These are phyloP conservation scores for Umbilicus rupestris DNA, from an alignment of 164 flowering plant species.

Conservation along the genomic window DNA sequence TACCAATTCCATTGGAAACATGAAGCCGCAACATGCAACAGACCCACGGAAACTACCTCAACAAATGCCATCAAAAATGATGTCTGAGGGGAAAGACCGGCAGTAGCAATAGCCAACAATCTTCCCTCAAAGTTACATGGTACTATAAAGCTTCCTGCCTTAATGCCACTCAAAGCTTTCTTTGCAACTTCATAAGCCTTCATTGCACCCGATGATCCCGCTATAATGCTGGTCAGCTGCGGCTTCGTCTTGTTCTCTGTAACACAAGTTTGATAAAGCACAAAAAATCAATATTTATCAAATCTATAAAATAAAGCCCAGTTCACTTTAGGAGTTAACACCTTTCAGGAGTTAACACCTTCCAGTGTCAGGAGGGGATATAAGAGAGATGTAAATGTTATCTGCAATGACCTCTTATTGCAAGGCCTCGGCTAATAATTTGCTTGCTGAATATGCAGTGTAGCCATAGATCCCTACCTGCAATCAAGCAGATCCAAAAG, in stretches of 20 bases:
- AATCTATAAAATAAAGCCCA: neutral
- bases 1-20: conserved; percentile 79
- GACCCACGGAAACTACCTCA: conserved; percentile 58
- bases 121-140: conserved; percentile 77
- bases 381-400: conserved; percentile 68
- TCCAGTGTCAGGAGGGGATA: conserved; percentile 94
- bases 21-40: conserved; percentile 45
- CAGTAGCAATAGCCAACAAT: conserved; percentile 57
- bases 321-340: neutral
- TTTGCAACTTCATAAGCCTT: conserved; percentile 79
- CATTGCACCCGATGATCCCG: conserved; percentile 64
- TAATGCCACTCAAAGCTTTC: conserved; percentile 63
- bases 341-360: conserved; percentile 99
- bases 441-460: conserved; percentile 82
- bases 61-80: conserved; percentile 62
- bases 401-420: conserved; percentile 73
- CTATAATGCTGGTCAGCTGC: conserved; percentile 54
- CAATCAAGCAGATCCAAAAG: neutral
- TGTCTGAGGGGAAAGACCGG: conserved; percentile 87
- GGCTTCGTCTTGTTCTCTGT: conserved; percentile 70
- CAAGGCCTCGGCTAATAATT: conserved; percentile 76
- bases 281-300: neutral
- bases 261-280: conserved; percentile 2
- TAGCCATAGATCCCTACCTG: conserved; percentile 71
- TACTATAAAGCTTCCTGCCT: conserved; percentile 52